Conservation (phyloP, 2,329 filamentous ascomycete species). For the Penicillium glabrum region DNA sequence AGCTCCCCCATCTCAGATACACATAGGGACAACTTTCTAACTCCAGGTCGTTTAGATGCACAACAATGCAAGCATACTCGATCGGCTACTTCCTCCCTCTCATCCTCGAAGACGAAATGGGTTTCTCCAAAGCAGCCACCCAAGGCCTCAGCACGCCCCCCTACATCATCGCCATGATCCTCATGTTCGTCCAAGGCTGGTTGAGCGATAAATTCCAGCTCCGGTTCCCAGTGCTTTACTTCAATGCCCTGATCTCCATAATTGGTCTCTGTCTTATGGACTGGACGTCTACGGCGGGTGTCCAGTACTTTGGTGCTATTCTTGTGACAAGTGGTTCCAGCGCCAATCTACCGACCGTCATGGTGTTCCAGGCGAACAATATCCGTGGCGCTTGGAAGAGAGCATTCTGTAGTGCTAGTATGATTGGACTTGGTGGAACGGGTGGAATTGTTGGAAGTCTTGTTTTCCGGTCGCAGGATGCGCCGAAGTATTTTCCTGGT, state of each 20-base stretch:
- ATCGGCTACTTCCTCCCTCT: conserved; percentile 3
- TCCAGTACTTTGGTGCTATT: not conserved
- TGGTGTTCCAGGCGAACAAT: conserved; percentile 3
- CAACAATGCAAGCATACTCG: conserved; percentile 2
- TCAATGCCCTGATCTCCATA: not conserved
- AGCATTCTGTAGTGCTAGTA: conserved; percentile 1
- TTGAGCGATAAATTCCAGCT: not conserved
- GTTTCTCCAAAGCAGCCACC: not conserved
- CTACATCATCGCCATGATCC: not conserved
- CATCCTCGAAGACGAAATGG: conserved; percentile 1
- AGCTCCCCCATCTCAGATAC: not conserved
- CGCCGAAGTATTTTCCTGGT: conserved; percentile 1
- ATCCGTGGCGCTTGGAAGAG: conserved; percentile 3
- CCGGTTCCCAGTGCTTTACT: not conserved
- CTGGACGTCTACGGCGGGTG: not conserved
- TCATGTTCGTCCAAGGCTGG: conserved; percentile 3
- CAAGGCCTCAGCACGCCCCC: conserved; percentile 2
- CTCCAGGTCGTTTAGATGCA: not conserved
- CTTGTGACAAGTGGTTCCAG: not conserved
- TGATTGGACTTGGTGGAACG: conserved; percentile 1
- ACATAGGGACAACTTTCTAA: not conserved
- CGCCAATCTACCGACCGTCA: not conserved
- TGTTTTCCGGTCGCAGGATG: conserved; percentile 3
- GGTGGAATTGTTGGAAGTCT: conserved; percentile 1
- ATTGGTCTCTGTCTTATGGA: not conserved